Evolutionary conservation across 306 rosid species (phyloP), one percentile per base, ranked within the genome.

Genomic region (Cicer cuneatum): DNA sequence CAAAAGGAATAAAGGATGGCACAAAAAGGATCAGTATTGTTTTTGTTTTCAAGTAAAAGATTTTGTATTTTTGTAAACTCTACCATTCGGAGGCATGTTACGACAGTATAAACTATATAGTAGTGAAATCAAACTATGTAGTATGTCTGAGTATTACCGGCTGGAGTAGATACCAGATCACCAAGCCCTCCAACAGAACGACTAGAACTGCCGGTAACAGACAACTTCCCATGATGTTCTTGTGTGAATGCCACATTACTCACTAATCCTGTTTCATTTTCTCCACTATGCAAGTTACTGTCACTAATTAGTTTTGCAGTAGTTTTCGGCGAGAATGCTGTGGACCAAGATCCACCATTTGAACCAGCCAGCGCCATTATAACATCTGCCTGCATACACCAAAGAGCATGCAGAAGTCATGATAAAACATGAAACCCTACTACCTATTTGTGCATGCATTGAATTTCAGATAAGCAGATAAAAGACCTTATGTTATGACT

Each of bases 281-380:
- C 98, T 81, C 92, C 97, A 16, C 84, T 71, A 37, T 83, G 85
- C 73, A 63, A 39, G 78, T 79, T 85, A 74, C 72, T 69, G 54
- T 91, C 96, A 66, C 77, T 80, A n/a, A 78, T 82, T 2, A 58
- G 82, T 81, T 85, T 85, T 39, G 7, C 81, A 57, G 82, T 48
- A 59, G 96, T 81, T 80, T 94, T 94, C 54, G 88, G 89, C 0
- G 92, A 90, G 80, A 81, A 87, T 59, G 88, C 87, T 33, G 99
- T 89, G 60, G 99, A 94, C 97, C 99, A 94, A 62, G 97, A 94
- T 59, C 95, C 99, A 53, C 99, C 99, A 42, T 90, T 94, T 79
- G 99, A 94, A 59, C 97, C 97, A 16, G 99, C 99, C 56, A 94
- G 86, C 78, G 96, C 88, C 97, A 94, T 92, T 90, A 94, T 94